These are phyloP conservation scores for Microstegium vimineum DNA, from an alignment of 176 grass and related monocot genomes.

Conservation along the genomic window DNA sequence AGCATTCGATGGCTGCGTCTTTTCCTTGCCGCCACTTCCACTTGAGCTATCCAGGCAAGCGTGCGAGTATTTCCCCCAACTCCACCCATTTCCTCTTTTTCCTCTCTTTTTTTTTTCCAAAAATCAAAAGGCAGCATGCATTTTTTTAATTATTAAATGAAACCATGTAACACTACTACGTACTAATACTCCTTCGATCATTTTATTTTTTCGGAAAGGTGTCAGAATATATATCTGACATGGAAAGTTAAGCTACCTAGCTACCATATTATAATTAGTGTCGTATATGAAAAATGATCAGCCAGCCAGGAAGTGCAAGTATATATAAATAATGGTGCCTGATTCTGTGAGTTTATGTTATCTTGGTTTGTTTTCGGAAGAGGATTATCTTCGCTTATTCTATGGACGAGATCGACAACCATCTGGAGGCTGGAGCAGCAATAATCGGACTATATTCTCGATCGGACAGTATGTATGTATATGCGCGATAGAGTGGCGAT, in stretches of 20 bases:
- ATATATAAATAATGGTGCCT: not conserved
- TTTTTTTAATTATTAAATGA: not conserved
- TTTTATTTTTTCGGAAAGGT: not conserved
- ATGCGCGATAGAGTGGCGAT: not conserved
- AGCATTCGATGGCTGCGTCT: constrained; percentile 7
- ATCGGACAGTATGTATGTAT: not conserved
- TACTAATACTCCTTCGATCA: not conserved
- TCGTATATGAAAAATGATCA: not conserved
- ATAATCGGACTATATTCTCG: not conserved
- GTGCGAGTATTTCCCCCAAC: constrained; percentile 35
- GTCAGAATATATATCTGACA: not conserved
- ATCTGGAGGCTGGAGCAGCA: not conserved
- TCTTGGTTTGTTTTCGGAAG: not conserved
- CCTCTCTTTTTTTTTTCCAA: not conserved
- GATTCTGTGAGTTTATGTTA: not conserved
- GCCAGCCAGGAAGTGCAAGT: not conserved
- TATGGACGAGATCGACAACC: not conserved
- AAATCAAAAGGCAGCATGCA: not conserved
- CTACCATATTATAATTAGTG: not conserved
- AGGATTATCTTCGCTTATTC: not conserved
- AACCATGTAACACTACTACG: not conserved
- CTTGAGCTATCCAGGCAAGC: constrained; percentile 1
- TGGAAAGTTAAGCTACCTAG: not conserved
- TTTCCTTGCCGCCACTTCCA: not conserved
- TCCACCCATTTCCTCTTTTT: constrained; percentile 23